Percentiles rank a stretch among this genome's conserved stretches.
phyloP scores from a whole-genome alignment of 164 flowering plant species.

The Umbilicus rupestris region DNA sequence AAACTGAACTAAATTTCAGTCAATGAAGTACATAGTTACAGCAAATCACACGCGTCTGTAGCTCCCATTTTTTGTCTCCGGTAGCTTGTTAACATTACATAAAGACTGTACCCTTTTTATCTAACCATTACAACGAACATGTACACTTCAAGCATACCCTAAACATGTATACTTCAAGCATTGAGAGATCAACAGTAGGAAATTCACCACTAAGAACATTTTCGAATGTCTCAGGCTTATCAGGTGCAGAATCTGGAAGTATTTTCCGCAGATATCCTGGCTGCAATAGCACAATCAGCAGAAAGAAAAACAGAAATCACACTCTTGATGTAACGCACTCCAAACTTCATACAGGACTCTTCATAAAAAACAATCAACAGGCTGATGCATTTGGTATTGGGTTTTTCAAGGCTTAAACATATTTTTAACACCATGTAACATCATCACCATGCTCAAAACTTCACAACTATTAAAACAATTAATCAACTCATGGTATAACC shows the following conservation, averaged over 20 bases:
- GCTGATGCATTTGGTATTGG: no score
- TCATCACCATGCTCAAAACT: no score
- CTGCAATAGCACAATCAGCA: constrained; percentile 26
- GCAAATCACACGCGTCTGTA: no score
- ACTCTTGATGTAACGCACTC: background rate
- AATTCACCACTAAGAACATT: constrained; percentile 62
- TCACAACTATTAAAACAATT: background rate
- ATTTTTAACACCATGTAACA: no score
- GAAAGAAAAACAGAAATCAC: background rate
- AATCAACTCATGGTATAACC: background rate
- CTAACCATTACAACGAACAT: background rate
- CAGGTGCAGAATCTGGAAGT: constrained; percentile 76
- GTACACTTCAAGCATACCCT: background rate
- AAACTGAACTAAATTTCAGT: background rate
- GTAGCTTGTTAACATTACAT: background rate
- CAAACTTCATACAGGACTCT: background rate
- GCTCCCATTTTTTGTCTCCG: background rate
- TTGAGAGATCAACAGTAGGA: constrained; percentile 6
- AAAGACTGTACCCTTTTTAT: background rate
- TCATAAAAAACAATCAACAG: background rate
- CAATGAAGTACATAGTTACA: background rate
- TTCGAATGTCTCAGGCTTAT: constrained; percentile 58
- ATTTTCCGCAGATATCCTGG: constrained; percentile 78
- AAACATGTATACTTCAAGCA: background rate
- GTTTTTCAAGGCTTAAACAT: background rate